Base-by-base conservation (phyloP, 2,329 filamentous ascomycete genomes). In the Aspergillus amoenus region DNA sequence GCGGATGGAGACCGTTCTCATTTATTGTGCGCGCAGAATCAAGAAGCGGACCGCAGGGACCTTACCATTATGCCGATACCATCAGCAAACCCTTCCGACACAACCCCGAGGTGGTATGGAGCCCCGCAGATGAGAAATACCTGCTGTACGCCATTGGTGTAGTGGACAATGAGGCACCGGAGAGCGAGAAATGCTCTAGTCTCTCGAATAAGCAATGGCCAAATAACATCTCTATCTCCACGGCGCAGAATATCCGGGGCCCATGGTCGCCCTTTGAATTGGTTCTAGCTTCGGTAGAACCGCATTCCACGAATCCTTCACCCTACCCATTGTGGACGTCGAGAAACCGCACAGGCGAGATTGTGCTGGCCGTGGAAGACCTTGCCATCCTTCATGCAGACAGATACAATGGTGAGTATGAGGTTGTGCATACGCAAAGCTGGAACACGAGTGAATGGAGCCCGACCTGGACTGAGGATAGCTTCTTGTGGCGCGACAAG, bases 21-120 rank as follows among this genome's bases (percentile, higher is more conserved):
- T 76, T 73, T 17, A 69, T 81, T 17, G 75, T 78, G 27, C 68
- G 79, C 15, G 79, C 79, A 1, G 79, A 80, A 58, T 80, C 78
- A 0, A 48, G 48, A 6, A 72, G 62, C 0, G 79, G 79, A 0
- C 78, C 79, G 0, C 67, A 70, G 11, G 80, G 80, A 0, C 79
- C 79, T 0, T 82, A 81, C 44, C 48, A 58, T 4, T 81, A 73
- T 52, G 73, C 69, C 0, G 70, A 78, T 15, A 71, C 73, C 5
- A 64, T 82, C 0, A 71, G 73, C 2, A 66, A 70, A 2, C 74
- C 73, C 2, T 82, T 82, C 42, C 73, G 72, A 1, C 80, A 82
- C 56, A 82, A 82, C 34, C 77, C 78, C 1, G 76, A 76, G 0
- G 70, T 76, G 0, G 62, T 81, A 0, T 81, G 75, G 62, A 80